Conservation (phyloP, 768 basidiomycete species). For the Suillus hirtellus region DNA sequence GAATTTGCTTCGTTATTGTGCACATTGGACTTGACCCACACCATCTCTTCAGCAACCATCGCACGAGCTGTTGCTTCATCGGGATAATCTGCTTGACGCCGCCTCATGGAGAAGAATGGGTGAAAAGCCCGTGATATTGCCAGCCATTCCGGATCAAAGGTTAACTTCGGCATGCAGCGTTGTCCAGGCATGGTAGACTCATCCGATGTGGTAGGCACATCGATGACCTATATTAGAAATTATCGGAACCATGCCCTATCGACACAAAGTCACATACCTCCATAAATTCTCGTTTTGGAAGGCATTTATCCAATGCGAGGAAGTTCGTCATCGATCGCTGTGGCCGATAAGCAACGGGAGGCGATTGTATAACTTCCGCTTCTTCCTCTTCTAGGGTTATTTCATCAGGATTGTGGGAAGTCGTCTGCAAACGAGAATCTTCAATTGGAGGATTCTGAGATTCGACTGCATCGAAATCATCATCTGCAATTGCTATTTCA, state of each 20-base stretch:
- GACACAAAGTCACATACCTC: constrained; percentile 51
- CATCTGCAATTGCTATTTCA: constrained; percentile 42
- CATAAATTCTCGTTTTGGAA: constrained; percentile 72
- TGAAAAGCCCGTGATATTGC: constrained; percentile 89
- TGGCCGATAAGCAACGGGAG: constrained; percentile 23
- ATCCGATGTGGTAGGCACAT: constrained; percentile 43
- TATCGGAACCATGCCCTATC: background rate
- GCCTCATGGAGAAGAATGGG: constrained; percentile 64
- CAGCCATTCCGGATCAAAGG: constrained; percentile 91
- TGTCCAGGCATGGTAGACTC: constrained; percentile 14
- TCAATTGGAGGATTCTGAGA: constrained; percentile 7
- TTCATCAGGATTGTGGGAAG: constrained; percentile 48
- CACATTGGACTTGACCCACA: constrained; percentile 70
- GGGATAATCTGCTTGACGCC: constrained; percentile 59
- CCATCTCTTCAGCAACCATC: constrained; percentile 57
- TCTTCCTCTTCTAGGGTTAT: constrained; percentile 50
- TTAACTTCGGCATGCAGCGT: constrained; percentile 40
- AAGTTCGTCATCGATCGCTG: constrained; percentile 61
- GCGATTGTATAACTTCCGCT: constrained; percentile 38
- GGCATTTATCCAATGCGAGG: constrained; percentile 89
- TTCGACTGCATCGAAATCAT: constrained; percentile 25
- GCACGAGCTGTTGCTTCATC: constrained; percentile 47
- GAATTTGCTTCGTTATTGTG: constrained; percentile 24
- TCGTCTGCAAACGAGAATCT: constrained; percentile 35
- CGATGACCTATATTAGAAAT: constrained; percentile 58